Base-by-base conservation (phyloP, 345 rosid genomes). In the Populus euphratica region DNA sequence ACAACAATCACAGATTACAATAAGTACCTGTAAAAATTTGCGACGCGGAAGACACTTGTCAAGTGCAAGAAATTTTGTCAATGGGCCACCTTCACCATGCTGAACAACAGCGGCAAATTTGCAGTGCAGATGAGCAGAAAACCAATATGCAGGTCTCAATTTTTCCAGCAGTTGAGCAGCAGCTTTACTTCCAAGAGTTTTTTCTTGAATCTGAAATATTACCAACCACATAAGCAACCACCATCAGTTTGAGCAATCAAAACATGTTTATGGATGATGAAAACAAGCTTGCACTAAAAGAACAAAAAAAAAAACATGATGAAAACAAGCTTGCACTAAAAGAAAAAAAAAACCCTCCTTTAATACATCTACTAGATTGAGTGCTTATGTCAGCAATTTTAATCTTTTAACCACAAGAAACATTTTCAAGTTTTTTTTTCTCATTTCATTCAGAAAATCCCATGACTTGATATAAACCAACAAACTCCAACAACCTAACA, bases 41-140 rank as follows among this genome's bases (percentile, higher is more conserved):
- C 80, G 88, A 38, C 94, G 86, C 49, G 94, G 96, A 74, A 84
- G 84, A 82, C 98, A 93, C 79, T 92, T 96, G 83, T 92, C 97
- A 8, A 93, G 93, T 41, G 99, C 98, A 56, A 96, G 94, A 85
- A 96, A 96, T 73, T 89, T 96, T 8, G 98, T 93, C 50, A 89
- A 70, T 8, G 87, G 83, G n/a, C 94, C 97, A 79, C 84, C 87
- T 47, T 85, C 86, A 11, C 91, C 91, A 75, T 93, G 99, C 77
- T 91, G 91, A 85, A 96, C 93, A 80, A 90, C 82, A 81, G 98
- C 97, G 70, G 94, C 81, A 80, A 96, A 93, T 82, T 93, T 89
- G 85, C 97, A 96, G 84, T 92, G 98, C 50, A 96, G 85, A 79
- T 96, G 97, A 85, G 97, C 98, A 17, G 99, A 91, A 85, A 96